These are phyloP conservation scores for Venturia pyrina DNA, from an alignment of 2,329 filamentous ascomycete species.

Conservation along the genomic window DNA sequence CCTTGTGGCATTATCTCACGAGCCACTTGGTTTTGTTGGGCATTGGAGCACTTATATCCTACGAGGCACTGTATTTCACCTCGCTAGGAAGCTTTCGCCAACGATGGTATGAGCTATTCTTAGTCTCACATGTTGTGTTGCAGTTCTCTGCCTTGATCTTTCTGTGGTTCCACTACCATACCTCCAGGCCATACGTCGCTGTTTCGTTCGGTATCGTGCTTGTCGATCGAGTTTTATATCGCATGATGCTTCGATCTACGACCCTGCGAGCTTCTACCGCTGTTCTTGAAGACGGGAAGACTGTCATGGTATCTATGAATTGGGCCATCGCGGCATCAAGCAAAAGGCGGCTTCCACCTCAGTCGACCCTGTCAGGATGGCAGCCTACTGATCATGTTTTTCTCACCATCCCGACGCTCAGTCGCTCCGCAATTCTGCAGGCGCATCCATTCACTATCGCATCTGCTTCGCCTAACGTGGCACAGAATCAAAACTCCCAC, in stretches of 20 bases:
- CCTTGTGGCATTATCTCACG: conserved; percentile 40
- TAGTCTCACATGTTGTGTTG: conserved; percentile 34
- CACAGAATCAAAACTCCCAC: conserved; percentile 1
- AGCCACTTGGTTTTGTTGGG: conserved; percentile 45
- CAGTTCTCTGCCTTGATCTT: conserved; percentile 46
- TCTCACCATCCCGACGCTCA: conserved; percentile 47
- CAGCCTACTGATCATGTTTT: conserved; percentile 54
- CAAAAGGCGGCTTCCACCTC: neutral
- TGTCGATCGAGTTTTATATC: conserved; percentile 48
- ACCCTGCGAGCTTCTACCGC: conserved; percentile 39
- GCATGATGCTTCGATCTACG: conserved; percentile 42
- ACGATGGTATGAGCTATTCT: conserved; percentile 34
- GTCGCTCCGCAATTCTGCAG: conserved; percentile 44
- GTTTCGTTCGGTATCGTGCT: conserved; percentile 46
- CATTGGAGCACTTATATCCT: conserved; percentile 44
- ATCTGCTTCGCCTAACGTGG: conserved; percentile 40
- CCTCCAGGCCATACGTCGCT: conserved; percentile 42
- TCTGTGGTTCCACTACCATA: conserved; percentile 50
- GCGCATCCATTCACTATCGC: conserved; percentile 59
- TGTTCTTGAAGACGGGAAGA: conserved; percentile 48
- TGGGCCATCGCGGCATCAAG: conserved; percentile 25
- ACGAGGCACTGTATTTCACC: conserved; percentile 53
- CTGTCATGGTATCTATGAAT: conserved; percentile 39
- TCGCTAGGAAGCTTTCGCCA: conserved; percentile 41
- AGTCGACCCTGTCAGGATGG: conserved; percentile 31